Base-by-base conservation (phyloP, 2,329 filamentous ascomycete species). In the Endoconidiophora polonica region DNA sequence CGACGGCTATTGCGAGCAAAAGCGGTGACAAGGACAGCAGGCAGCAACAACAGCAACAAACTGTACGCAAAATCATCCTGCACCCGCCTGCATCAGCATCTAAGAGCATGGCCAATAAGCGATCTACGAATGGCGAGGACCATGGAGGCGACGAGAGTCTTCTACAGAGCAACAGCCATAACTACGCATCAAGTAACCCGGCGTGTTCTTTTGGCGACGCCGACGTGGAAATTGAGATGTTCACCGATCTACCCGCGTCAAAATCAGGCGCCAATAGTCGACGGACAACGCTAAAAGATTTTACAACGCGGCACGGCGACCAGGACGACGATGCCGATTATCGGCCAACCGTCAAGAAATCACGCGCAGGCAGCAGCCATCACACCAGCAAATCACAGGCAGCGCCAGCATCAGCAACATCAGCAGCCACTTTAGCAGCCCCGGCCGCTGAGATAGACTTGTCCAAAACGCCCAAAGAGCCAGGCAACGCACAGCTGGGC, bases 61-160 rank as follows among this genome's bases (percentile, higher is more conserved):
- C 46, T 5, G 62, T 66, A 36, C 65, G 66, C 53, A 71, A 65
- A 57, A 71, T 73, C 48, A 67, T 72, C 36, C 57, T 72, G 50
- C 69, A 68, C 58, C 62, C 63, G 24, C 66, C 65, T 48, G 61
- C 58, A 41, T 57, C 55, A 52, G 55, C 50, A 46, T 54, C 58
- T 48, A 59, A 58, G 52, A 55, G 53, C 44, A 50, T 12, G 29
- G 29, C 29, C 29, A 33, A 33, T 12, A 48, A 48, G 36, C 14
- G 39, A 18, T 33, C 38, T 33, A 23, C 18, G 12, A 40, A 48
- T 29, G 36, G n/a, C 39, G 26, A 22, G 14, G 33, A 12, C 14
- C 39, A 24, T 45, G 38, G 38, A 24, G 7, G 59, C 9, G 29
- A 33, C 9, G 29, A 33, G 29, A 33, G 29, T 4, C 29, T 12